Base-by-base conservation (phyloP, 768 basidiomycete genomes). In the Butyriboletus loyo region DNA sequence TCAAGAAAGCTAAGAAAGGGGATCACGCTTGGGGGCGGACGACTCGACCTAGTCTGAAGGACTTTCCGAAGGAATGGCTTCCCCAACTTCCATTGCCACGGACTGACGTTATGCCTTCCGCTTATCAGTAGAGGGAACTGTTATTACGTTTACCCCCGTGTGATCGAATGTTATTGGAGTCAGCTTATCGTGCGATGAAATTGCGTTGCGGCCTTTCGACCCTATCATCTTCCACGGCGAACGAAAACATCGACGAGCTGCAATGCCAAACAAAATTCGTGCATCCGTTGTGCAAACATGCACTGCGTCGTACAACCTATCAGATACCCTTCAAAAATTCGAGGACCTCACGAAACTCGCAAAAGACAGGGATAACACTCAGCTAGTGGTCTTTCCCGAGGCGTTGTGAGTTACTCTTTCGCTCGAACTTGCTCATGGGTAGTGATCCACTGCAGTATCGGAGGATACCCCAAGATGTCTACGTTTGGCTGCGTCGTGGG, bases 61-160 rank as follows among this genome's bases (percentile, higher is more conserved):
- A 94, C 65, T 96, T 94, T 68, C 93, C 93, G 9, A 71, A 79
- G 64, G 88, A 88, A 66, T 97, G 93, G 93, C 75, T 95, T 52
- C 85, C 85, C 45, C 62, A 52, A 44, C 47, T 46, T 24, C 24
- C 58, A 42, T 52, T 43, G 17, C 24, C 35, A 37, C 32, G 38
- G 44, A 30, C 44, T 28, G 45, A 61, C 44, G 41, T 44, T 35
- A 31, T 34, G 9, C 28, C 50, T 38, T 38, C 34, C 50, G 46
- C 44, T 27, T 48, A 35, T 17, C 35, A 52, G 52, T 69, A 55
- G 54, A 41, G 21, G 14, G 22, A 32, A 27, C 36, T 47, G 43
- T 56, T 45, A 34, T 43, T 56, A 46, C 46, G 13, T 49, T 35
- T 40, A 52, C 36, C 45, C 31, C 46, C 24, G 17, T 43, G 37